Evolutionary conservation across 1,284 basidiomycete genomes (phyloP).

Genomic region (Clitocybe nebularis): DNA sequence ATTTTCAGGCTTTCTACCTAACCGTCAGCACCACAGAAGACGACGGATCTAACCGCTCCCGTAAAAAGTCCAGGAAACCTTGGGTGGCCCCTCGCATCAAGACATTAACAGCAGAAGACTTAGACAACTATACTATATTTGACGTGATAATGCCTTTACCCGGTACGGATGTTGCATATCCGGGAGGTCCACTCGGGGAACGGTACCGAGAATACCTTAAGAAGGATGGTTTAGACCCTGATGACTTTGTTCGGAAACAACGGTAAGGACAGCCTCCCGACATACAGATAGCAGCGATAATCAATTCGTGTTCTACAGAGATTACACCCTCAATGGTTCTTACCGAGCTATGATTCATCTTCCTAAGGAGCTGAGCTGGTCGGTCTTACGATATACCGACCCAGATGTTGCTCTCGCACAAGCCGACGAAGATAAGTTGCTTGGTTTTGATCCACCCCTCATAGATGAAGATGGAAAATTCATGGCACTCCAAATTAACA

Average conservation of each 20-base stretch:
- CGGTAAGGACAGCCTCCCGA: conserved; percentile 48
- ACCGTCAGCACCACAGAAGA: conserved; percentile 14
- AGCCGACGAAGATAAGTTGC: conserved; percentile 90
- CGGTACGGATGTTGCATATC: conserved; percentile 89
- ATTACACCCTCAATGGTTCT: conserved; percentile 89
- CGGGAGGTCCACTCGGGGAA: conserved; percentile 78
- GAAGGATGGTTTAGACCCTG: conserved; percentile 84
- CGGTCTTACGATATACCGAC: conserved; percentile 85
- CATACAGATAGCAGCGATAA: background rate
- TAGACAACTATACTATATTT: conserved; percentile 80
- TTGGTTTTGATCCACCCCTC: conserved; percentile 73
- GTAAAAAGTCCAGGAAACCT: conserved; percentile 42
- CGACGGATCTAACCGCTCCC: conserved; percentile 27
- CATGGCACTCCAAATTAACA: conserved; percentile 76
- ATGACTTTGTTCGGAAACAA: conserved; percentile 85
- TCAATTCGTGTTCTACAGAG: conserved; percentile 43
- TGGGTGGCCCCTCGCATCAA: conserved; percentile 72
- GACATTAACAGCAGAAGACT: conserved; percentile 71
- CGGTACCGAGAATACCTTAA: conserved; percentile 79
- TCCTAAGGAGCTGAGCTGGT: conserved; percentile 80
- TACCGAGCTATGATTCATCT: conserved; percentile 90
- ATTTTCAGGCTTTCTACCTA: conserved; percentile 3
- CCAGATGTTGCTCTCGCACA: conserved; percentile 89
- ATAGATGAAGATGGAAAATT: conserved; percentile 73
- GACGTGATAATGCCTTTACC: conserved; percentile 96